Evolutionary conservation across 768 basidiomycete genomes (phyloP), one percentile per base, ranked within the genome.

Genomic region (Trametes maxima): DNA sequence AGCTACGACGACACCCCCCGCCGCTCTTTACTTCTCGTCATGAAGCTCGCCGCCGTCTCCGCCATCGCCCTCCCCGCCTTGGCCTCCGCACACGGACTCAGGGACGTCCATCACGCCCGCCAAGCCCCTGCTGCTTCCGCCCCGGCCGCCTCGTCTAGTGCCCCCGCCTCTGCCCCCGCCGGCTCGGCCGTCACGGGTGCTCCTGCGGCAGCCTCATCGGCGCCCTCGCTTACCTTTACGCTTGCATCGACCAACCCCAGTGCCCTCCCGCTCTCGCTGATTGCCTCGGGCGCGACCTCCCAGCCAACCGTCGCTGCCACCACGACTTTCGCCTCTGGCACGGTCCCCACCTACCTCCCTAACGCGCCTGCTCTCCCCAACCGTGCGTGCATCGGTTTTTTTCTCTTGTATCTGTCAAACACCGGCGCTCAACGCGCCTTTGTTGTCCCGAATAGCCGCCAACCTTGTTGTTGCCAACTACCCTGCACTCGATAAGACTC

Each of bases 291-390:
- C 24, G 67, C 64, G 24, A 22, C 70, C 21, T 65, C 70, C 16
- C 69, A 72, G 43, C 52, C 70, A 0, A 76, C 77, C 0, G 62
- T 69, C 7, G 54, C 75, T 3, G 68, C 78, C 10, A 63, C 73
- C 19, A 73, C 76, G 6, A 79, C 75, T 36, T 73, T 59, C 51
- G 51, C 72, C 0, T 70, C 76, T 1, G 79, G 79, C 11, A 62
- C 74, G 1, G 67, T 62, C 12, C 75, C 77, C 4, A 78, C 82
- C 1, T 78, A 72, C 56, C 67, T 90, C 33, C 72, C 82, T 2
- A 76, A 78, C 58, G 89, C 88, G 1, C 88, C 88, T 12, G 72
- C 78, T n/a, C 73, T 88, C 39, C 85, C 86, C 36, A 76, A 84
- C 69, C 71, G 86, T 85, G 48, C 44, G 71, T 65, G 11, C 51